Conservation (phyloP, 441 rosid species). For the Daphne laureola region DNA sequence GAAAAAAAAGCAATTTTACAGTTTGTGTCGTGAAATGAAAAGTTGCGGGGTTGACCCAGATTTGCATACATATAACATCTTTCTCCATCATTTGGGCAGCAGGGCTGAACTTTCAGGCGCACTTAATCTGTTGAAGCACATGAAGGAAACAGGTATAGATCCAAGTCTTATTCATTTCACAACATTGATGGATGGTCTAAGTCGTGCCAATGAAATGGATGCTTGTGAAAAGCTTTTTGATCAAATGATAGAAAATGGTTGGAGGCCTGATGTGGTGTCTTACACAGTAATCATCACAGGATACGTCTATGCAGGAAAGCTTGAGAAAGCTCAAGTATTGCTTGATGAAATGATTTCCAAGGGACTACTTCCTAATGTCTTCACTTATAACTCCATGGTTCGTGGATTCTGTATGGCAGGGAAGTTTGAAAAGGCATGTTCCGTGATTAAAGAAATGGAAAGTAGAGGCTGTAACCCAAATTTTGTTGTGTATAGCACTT, state of each 20-base stretch:
- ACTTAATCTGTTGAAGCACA: constrained; percentile 54
- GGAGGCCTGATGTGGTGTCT: constrained; percentile 65
- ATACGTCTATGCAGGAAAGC: constrained; percentile 49
- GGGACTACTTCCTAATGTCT: constrained; percentile 75
- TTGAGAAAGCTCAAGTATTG: constrained; percentile 62
- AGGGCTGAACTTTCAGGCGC: constrained; percentile 68
- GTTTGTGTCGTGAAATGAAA: constrained; percentile 62
- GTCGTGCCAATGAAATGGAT: constrained; percentile 74
- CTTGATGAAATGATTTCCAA: constrained; percentile 52
- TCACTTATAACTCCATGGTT: constrained; percentile 73
- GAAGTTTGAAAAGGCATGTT: constrained; percentile 56
- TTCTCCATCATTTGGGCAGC: constrained; percentile 64
- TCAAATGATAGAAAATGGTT: constrained; percentile 55
- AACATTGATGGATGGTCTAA: constrained; percentile 70
- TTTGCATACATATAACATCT: constrained; percentile 64
- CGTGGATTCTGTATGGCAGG: constrained; percentile 73
- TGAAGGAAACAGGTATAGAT: constrained; percentile 56
- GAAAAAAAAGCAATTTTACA: constrained; percentile 44
- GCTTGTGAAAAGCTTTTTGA: constrained; percentile 70
- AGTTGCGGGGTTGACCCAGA: constrained; percentile 56
- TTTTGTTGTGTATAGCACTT: constrained; percentile 64
- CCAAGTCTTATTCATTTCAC: constrained; percentile 69
- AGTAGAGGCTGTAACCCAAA: constrained; percentile 71
- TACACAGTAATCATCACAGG: constrained; percentile 80
- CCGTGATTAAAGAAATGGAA: constrained; percentile 72